phyloP scores from a whole-genome alignment of 208 protist genomes.

The Balamuthia mandrillaris region DNA sequence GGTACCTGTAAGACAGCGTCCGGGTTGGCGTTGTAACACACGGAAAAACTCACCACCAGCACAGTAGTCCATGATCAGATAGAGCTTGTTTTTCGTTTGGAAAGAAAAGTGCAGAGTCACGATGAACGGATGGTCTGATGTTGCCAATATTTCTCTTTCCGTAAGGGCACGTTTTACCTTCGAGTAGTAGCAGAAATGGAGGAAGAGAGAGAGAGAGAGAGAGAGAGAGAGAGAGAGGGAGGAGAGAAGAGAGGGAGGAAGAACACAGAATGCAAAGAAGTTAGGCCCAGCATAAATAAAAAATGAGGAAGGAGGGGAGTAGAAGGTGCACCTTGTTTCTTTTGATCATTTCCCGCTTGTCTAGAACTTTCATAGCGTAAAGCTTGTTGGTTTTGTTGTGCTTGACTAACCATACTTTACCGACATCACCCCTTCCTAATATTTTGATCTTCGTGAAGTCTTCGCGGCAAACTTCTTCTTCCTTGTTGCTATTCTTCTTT shows the following conservation, averaged over 20 bases:
- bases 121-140: conserved; percentile 65
- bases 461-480: not conserved
- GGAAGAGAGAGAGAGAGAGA: not conserved
- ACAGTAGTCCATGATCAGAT: conserved; percentile 68
- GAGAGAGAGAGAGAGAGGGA: not conserved
- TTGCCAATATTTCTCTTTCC: conserved; percentile 64
- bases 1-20: conserved; percentile 46
- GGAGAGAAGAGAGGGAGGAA: not conserved
- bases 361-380: conserved; percentile 81
- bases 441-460: conserved; percentile 85
- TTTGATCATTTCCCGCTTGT: conserved; percentile 65
- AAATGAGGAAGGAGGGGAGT: not conserved
- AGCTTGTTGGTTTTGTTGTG: conserved; percentile 79
- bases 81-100: conserved; percentile 58
- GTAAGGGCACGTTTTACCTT: conserved; percentile 67
- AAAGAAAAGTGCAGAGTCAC: conserved; percentile 66
- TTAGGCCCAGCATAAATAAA: not conserved
- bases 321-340: conserved; percentile 52
- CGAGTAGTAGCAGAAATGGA: not conserved
- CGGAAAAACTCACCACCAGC: conserved; percentile 68
- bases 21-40: conserved; percentile 58
- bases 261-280: not conserved
- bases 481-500: not conserved
- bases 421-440: conserved; percentile 87
- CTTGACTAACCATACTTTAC: conserved; percentile 88